These are phyloP conservation scores for Inga laurina DNA, from an alignment of 306 rosid species.

Conservation along the genomic window DNA sequence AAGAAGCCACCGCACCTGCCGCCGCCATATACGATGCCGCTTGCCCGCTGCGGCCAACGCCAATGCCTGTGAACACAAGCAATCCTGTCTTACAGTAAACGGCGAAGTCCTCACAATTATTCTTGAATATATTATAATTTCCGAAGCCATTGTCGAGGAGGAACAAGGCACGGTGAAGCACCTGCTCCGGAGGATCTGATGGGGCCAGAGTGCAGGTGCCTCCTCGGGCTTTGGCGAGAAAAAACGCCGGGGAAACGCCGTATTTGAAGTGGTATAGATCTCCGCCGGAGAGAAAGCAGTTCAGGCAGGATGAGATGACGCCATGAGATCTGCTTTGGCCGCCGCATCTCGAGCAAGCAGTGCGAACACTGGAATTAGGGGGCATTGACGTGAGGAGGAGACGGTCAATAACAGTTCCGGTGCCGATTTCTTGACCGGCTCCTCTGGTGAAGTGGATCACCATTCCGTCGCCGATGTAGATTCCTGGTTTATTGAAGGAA, in stretches of 20 bases:
- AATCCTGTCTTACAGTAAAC: constrained; percentile 85
- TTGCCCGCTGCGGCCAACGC: constrained; percentile 68
- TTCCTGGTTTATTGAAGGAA: constrained; percentile 51
- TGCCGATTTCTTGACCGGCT: constrained; percentile 49
- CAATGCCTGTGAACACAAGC: constrained; percentile 38
- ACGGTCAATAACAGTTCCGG: constrained; percentile 44
- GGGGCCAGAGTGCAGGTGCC: constrained; percentile 77
- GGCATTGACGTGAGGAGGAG: constrained; percentile 45
- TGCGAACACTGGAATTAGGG: constrained; percentile 31
- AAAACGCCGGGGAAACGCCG: constrained; percentile 45
- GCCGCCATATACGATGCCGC: constrained; percentile 56
- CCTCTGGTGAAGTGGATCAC: constrained; percentile 80
- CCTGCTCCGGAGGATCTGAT: constrained; percentile 47
- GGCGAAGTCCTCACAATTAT: constrained; percentile 84
- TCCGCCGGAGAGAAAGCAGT: constrained; percentile 63
- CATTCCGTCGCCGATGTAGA: constrained; percentile 60
- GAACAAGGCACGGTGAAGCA: constrained; percentile 56
- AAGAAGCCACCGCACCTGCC: constrained; percentile 39
- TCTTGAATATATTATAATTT: constrained; percentile 52
- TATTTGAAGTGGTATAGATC: constrained; percentile 61
- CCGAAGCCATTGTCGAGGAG: constrained; percentile 79
- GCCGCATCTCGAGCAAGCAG: constrained; percentile 61
- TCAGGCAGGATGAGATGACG: constrained; percentile 66
- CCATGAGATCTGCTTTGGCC: constrained; percentile 40
- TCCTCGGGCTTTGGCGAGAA: constrained; percentile 66